Percentiles rank a stretch among this genome's conserved stretches.
These are phyloP conservation scores for Fraxinus baroniana DNA, from an alignment of 305 asterid genomes.

Conservation along the genomic window DNA sequence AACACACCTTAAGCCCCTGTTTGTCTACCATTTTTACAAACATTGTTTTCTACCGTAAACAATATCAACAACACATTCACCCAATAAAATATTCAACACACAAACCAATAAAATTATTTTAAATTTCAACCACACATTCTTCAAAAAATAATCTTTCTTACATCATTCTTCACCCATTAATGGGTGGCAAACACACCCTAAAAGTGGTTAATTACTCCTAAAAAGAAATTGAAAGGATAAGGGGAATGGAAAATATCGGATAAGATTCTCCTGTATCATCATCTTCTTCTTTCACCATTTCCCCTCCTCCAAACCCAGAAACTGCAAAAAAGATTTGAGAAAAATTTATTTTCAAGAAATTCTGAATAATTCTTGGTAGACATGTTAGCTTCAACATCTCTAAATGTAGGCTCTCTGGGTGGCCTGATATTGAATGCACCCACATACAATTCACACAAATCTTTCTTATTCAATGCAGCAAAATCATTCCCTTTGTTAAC, in stretches of 20 bases:
- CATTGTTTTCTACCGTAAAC: no score
- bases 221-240: slow-evolving; percentile 36
- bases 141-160: no score
- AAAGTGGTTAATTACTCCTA: slow-evolving; percentile 21
- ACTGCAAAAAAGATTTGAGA: neutral
- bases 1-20: no score
- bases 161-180: no score
- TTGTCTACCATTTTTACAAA: no score
- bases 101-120: no score
- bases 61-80: no score
- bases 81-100: no score
- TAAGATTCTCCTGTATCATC: slow-evolving; percentile 48
- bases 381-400: slow-evolving; percentile 68
- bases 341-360: neutral
- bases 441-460: slow-evolving; percentile 41
- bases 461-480: slow-evolving; percentile 37
- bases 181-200: neutral
- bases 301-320: slow-evolving; percentile 14
- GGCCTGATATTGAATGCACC: slow-evolving; percentile 35
- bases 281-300: slow-evolving; percentile 22
- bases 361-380: slow-evolving; percentile 21
- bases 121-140: no score
- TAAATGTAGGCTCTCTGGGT: slow-evolving; percentile 57
- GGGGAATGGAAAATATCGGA: slow-evolving; percentile 40
- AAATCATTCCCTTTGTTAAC: slow-evolving; percentile 31